A percentile compares a stretch with the other conserved stretches of the same genome.
Evolutionary conservation across 2,329 filamentous ascomycete genomes (phyloP).

Genomic region (Clarireedia homoeocarpa): DNA sequence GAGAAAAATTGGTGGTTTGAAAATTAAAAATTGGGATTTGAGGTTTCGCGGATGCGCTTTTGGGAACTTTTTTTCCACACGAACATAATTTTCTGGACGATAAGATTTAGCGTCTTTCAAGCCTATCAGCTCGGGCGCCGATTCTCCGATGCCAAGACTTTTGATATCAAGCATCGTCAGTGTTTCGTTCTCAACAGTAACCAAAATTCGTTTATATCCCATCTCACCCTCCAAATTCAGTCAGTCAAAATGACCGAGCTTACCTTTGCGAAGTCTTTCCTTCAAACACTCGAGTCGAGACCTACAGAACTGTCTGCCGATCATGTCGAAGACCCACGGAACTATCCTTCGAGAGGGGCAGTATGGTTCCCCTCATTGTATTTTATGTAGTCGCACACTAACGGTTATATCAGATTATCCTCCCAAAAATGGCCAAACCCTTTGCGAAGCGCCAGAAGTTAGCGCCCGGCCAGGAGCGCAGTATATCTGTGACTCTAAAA

Average conservation of each 20-base stretch:
- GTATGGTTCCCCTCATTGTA: slow-evolving; percentile 42
- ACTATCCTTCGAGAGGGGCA: slow-evolving; percentile 66
- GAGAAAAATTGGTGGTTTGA: neutral
- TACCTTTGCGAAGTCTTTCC: slow-evolving; percentile 75
- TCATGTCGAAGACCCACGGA: slow-evolving; percentile 79
- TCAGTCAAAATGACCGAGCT: slow-evolving; percentile 64
- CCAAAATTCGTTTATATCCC: neutral
- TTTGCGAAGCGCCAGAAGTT: slow-evolving; percentile 39
- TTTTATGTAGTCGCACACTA: slow-evolving; percentile 6
- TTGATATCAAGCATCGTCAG: neutral
- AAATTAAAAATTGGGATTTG: slow-evolving; percentile 8
- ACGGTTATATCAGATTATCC: slow-evolving; percentile 49
- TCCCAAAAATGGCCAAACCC: slow-evolving; percentile 56
- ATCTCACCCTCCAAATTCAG: neutral
- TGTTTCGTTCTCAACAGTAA: neutral
- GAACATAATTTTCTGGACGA: slow-evolving; percentile 16
- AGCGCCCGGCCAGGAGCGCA: slow-evolving; percentile 45
- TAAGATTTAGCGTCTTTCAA: slow-evolving; percentile 18
- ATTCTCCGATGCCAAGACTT: slow-evolving; percentile 14
- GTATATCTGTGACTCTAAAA: slow-evolving; percentile 56
- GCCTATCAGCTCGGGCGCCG: slow-evolving; percentile 10
- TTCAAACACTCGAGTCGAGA: slow-evolving; percentile 69
- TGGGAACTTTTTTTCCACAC: slow-evolving; percentile 15
- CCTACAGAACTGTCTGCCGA: slow-evolving; percentile 79
- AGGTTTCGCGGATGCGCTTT: slow-evolving; percentile 8